A percentile compares a stretch with the other conserved stretches of the same genome.
Conservation (phyloP, 2,329 filamentous ascomycete genomes). For the Sclerotinia spermophila region DNA sequence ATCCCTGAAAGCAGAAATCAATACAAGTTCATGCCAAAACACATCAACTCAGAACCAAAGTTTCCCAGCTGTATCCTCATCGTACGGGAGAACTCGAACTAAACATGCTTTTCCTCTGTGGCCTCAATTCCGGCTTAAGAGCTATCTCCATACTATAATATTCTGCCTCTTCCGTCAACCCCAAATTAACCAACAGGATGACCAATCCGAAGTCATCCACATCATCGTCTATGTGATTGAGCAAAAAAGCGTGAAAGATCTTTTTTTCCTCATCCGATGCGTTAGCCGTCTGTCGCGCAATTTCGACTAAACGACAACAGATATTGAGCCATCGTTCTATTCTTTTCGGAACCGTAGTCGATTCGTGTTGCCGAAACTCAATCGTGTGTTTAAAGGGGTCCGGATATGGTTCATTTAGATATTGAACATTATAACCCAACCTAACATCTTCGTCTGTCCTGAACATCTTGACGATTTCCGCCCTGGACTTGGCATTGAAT, state of each 20-base stretch:
- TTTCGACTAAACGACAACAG: conserved; percentile 21
- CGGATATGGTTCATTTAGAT: background rate
- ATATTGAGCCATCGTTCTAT: conserved; percentile 26
- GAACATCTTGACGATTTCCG: conserved; percentile 8
- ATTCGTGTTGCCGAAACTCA: conserved; percentile 31
- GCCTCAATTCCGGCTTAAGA: background rate
- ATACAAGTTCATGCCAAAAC: background rate
- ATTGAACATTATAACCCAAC: background rate
- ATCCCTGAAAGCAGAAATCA: background rate
- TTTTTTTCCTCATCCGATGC: background rate
- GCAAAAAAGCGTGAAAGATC: background rate
- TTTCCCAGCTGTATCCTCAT: background rate
- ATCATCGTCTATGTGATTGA: background rate
- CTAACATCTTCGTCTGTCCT: background rate
- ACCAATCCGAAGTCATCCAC: background rate
- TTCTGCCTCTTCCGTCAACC: background rate
- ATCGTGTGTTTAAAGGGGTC: conserved; percentile 22
- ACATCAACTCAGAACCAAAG: background rate
- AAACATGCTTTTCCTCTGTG: background rate
- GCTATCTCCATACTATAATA: background rate
- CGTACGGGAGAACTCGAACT: background rate
- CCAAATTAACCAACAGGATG: background rate
- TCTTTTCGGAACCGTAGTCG: conserved; percentile 19
- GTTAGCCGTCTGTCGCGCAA: conserved; percentile 10
- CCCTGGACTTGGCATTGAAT: background rate